Evolutionary conservation across 78 protist species (phyloP).

Genomic region (Dictyostelium citrinum): DNA sequence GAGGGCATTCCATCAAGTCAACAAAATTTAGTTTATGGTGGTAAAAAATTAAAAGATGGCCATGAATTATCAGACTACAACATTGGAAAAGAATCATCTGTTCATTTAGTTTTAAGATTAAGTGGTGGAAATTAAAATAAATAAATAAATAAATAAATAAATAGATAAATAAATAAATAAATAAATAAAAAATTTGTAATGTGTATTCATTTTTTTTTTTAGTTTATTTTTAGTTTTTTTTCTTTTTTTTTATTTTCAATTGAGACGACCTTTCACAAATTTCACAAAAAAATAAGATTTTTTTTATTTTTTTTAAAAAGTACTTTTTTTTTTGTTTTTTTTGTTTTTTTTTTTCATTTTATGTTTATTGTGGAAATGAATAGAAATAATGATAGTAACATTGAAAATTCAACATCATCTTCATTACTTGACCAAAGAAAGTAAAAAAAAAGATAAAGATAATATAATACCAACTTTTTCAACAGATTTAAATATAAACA

Average conservation of each 20-base stretch:
- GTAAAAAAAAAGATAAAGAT: not conserved
- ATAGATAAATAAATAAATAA: not conserved
- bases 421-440: not conserved
- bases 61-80: slow-evolving; percentile 97
- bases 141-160: not conserved
- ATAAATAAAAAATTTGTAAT: not conserved
- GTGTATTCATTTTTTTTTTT: not conserved
- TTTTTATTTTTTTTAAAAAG: too few species aligned
- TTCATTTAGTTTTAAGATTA: slow-evolving; percentile 84
- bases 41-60: slow-evolving; percentile 98
- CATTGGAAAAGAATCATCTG: slow-evolving; percentile 96
- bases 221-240: too few species aligned
- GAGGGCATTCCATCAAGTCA: not conserved
- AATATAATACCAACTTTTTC: not conserved
- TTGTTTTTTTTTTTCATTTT: not conserved
- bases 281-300: too few species aligned
- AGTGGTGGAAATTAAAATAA: not conserved
- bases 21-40: slow-evolving; percentile 83
- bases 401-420: not conserved
- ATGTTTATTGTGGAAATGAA: not conserved
- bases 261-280: too few species aligned
- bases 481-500: not conserved
- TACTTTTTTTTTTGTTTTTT: too few species aligned
- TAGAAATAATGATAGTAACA: not conserved
- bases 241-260: not conserved